These are phyloP conservation scores for Blastobotrys ciferrii DNA, from an alignment of 1,139 yeast species.

Conservation along the genomic window DNA sequence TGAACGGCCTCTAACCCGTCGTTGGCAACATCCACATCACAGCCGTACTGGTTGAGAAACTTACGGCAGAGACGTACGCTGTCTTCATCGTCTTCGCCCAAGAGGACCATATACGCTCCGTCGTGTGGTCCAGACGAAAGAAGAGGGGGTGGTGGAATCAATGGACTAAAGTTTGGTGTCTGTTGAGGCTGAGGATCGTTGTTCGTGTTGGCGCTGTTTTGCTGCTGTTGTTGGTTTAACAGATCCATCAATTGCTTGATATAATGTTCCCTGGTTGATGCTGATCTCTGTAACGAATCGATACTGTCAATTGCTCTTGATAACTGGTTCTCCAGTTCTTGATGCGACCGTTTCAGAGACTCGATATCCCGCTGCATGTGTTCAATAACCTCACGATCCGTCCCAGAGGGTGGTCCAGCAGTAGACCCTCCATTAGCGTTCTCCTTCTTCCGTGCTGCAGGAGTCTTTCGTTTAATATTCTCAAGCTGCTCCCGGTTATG, in stretches of 20 bases:
- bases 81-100: constrained; percentile 84
- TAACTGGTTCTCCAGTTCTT: constrained; percentile 16
- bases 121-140: background rate
- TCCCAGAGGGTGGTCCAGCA: background rate
- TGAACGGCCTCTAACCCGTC: constrained; percentile 89
- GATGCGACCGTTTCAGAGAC: constrained; percentile 12
- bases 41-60: constrained; percentile 82
- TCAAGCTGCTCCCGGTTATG: constrained; percentile 72
- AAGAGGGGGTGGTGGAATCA: constrained; percentile 13
- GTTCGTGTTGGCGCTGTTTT: background rate
- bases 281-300: constrained; percentile 14
- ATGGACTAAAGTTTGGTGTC: background rate
- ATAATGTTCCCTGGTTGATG: constrained; percentile 15
- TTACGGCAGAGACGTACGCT: constrained; percentile 55
- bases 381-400: constrained; percentile 5
- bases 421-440: constrained; percentile 17
- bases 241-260: constrained; percentile 14
- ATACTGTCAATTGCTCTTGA: constrained; percentile 16
- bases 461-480: constrained; percentile 77
- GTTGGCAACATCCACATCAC: constrained; percentile 87
- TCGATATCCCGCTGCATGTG: constrained; percentile 14
- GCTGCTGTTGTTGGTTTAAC: constrained; percentile 9
- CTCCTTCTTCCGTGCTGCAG: constrained; percentile 43
- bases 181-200: background rate
- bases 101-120: constrained; percentile 44